phyloP scores from a whole-genome alignment of 176 grass and related monocot genomes.

The Musa troglodytarum region DNA sequence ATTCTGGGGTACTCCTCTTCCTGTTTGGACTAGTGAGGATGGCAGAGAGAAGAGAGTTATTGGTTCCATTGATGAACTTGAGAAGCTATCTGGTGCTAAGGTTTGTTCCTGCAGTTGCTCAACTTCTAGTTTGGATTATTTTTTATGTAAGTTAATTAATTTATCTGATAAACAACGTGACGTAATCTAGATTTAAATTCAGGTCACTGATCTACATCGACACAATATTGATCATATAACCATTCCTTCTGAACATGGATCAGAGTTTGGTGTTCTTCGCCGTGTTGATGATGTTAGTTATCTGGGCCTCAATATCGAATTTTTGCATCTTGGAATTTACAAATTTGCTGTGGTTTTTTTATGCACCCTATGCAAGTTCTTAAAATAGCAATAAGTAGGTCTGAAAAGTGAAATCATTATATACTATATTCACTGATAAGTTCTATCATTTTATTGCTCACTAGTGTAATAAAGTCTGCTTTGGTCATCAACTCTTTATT shows the following conservation, averaged over 20 bases:
- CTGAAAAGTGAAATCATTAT: too few species aligned
- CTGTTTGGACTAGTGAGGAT: conserved; percentile 88
- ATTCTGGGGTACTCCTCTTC: conserved; percentile 99
- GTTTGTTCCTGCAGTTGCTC: conserved; percentile 32
- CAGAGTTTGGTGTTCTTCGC: conserved; percentile 61
- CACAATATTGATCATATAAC: conserved; percentile 97
- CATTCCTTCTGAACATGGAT: conserved; percentile 77
- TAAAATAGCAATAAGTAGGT: not conserved
- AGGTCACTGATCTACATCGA: conserved; percentile 94
- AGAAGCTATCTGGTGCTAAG: conserved; percentile 88
- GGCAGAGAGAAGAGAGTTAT: conserved; percentile 84
- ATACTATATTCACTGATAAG: too few species aligned
- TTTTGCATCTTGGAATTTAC: not conserved
- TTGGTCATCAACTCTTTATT: too few species aligned
- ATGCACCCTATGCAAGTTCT: not conserved
- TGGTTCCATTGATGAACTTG: conserved; percentile 86
- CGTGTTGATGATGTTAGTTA: conserved; percentile 96
- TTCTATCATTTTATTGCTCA: too few species aligned
- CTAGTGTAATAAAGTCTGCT: too few species aligned
- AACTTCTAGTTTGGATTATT: conserved; percentile 11
- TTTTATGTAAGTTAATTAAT: not conserved
- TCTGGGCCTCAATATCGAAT: not conserved
- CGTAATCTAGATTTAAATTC: conserved; percentile 6
- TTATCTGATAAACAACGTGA: not conserved
- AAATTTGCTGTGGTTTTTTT: not conserved